Evolutionary conservation across 495 filamentous ascomycete species (phyloP), one percentile per base, ranked within the genome.

Genomic region (Penicillium pulvis): DNA sequence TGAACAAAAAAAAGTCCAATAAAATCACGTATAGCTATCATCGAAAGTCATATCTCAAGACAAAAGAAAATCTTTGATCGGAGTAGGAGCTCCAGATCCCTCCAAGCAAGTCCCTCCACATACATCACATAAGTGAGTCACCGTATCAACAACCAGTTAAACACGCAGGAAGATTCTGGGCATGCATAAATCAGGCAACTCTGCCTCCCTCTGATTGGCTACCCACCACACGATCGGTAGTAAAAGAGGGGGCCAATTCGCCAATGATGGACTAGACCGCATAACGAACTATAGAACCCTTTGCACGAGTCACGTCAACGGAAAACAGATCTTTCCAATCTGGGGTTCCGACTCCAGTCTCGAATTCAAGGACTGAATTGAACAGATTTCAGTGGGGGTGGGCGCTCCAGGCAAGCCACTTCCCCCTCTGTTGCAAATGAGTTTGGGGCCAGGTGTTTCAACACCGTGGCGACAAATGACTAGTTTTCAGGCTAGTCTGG

Each of bases 341-440:
- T 44, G 49, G 56, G 56, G 51, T 19, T 59, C 63, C 59, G 57
- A 56, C 44, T 47, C 10, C 53, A 30, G 17, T 1, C 9, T 30
- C 11, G 24, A 36, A 20, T 10, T 44, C 39, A 41, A 43, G 35
- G 39, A 47, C 39, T 53, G 47, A 11, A 28, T 31, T n/a, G 51
- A 48, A 55, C 23, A 31, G 36, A 30, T 30, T 41, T 16, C 39
- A 41, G 39, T n/a, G 20, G 47, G 42, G 48, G 44, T 39, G 64
- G 62, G 62, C 59, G 55, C 57, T 60, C 59, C 62, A 62, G 55
- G 56, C 56, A 67, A 42, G 51, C 65, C 65, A 42, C 41, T 44
- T 49, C 52, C 43, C 14, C 11, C 53, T 47, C 47, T 35, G 26
- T 24, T 31, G 47, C 20, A 51, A 51, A 49, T 36, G 56, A 35